Base-by-base conservation (phyloP, 1,139 yeast species). In the Geotrichum australiense region DNA sequence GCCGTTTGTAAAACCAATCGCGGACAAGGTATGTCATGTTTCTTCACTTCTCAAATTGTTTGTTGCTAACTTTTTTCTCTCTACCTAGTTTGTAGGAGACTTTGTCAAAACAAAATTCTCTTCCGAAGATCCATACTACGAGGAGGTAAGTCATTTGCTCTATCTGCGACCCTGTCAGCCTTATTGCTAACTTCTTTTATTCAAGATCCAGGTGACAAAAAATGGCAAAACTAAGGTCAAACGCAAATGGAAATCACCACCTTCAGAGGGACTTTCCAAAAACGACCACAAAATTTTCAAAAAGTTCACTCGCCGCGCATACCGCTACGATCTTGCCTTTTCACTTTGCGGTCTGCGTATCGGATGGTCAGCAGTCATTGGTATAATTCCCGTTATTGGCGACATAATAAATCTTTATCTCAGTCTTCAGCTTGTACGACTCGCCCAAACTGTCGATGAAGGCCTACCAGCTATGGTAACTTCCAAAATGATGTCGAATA, bases 291-390 rank as follows among this genome's bases (percentile, higher is more conserved):
- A 68, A 42, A 61, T 80, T 2, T 61, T 82, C 48, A 66, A 69
- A 41, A 65, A 71, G 16, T 77, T 80, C 29, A 70, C 76, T 53
- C 65, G 75, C 39, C 67, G 74, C 46, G 89, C 66, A 3, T 80
- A 80, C 54, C 66, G 77, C 37, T 62, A 80, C 50, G 94, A 83
- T 55, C 69, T 79, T 57, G 71, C 72, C 45, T 73, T 81, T 57
- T 69, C 73, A 43, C 45, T 79, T 34, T 75, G 82, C 57, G 91
- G 93, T 0, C 55, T 77, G 15, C 63, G 84, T 35, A 53, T 80
- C 29, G 94, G 94, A 2, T 80, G 86, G 82, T 71, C 81, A 1
- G 85, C 82, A 1, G 52, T 83, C 8, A 71, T 83, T 47, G 89
- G 89, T 2, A 55, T 83, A 11, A 54, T 84, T 24, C 94, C 94